Conservation (phyloP, 371 early-diverging fungal species). For the Funneliformis caledonium region DNA sequence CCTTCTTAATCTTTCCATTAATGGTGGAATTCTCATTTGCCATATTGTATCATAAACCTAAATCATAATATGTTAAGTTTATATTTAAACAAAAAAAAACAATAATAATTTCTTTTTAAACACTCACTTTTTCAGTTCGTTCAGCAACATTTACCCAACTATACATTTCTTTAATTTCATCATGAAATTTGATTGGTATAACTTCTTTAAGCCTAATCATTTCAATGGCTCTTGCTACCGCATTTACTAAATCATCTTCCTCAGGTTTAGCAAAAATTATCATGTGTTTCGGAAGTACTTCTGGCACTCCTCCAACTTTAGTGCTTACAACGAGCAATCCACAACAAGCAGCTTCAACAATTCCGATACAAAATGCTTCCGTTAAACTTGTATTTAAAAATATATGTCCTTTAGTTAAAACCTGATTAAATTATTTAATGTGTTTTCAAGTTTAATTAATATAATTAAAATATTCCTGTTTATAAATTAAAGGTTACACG, state of each 20-base stretch:
- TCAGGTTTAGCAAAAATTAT: slow-evolving; percentile 94
- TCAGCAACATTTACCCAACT: slow-evolving; percentile 95
- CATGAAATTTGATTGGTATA: slow-evolving; percentile 77
- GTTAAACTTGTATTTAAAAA: slow-evolving; percentile 99
- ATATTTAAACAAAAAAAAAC: slow-evolving; percentile 6
- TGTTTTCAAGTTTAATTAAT: background rate
- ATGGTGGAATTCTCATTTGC: slow-evolving; percentile 65
- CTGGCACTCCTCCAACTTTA: slow-evolving; percentile 98
- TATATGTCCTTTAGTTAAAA: slow-evolving; percentile 93
- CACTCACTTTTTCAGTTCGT: slow-evolving; percentile 79
- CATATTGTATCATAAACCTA: slow-evolving; percentile 77
- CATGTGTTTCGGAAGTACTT: slow-evolving; percentile 96
- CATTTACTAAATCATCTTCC: slow-evolving; percentile 82
- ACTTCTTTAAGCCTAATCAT: slow-evolving; percentile 70
- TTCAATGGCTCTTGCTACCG: slow-evolving; percentile 76
- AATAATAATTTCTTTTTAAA: background rate
- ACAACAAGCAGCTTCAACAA: slow-evolving; percentile 98
- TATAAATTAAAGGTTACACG: background rate
- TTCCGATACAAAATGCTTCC: slow-evolving; percentile 99
- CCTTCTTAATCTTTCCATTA: slow-evolving; percentile 83
- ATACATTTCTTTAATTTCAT: slow-evolving; percentile 90
- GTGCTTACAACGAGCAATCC: slow-evolving; percentile 97
- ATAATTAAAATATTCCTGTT: background rate
- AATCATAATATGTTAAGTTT: background rate
- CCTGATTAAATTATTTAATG: slow-evolving; percentile 45